Base-by-base conservation (phyloP, 2,329 filamentous ascomycete species). In the Penicillium sp. region DNA sequence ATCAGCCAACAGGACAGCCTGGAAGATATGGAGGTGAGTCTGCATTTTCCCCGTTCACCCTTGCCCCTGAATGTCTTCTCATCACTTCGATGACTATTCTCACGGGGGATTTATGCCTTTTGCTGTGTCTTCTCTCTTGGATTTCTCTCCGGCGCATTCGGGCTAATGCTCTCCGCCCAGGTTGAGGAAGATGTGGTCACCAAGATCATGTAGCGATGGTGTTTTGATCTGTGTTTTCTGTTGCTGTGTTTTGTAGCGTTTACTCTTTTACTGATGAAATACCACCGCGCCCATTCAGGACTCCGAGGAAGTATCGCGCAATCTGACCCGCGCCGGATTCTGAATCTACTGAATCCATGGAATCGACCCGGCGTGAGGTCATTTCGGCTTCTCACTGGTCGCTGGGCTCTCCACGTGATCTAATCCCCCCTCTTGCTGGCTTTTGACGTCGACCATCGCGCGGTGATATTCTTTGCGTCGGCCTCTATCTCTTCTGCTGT, bases 1-100 rank as follows among this genome's bases (percentile, higher is more conserved):
- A 98, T 98, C 61, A 85, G 86, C 40, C 92, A 96, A 62, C 90
- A 98, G 67, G 92, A 98, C 67, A 93, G 89, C 44, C 74, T 98
- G 39, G 92, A 98, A 71, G 92, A 98, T 61, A 95, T 96, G 82
- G 92, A 98, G 87, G 92, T 98, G 69, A 80, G 86, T 81, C 48
- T 34, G 11, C 4, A 6, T 4, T 27, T 27, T 11, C 9, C 6
- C 11, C 25, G 10, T 11, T 6, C 11, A 4, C 10, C 10, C 9
- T 27, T 11, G 6, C n/a, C 10, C 12, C 25, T 6, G 4, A 4
- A 4, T 5, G 11, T n/a, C 25, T 27, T n/a, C n/a, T n/a, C n/a
- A 11, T 27, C 25, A 4, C 9, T n/a, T 5, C 25, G 10, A 6
- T 5, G 25, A n/a, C 25, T 11, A 13, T 6, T 13, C 25, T 27